These are phyloP conservation scores for Geosmithia morbida DNA, from an alignment of 2,329 filamentous ascomycete species.

Conservation along the genomic window DNA sequence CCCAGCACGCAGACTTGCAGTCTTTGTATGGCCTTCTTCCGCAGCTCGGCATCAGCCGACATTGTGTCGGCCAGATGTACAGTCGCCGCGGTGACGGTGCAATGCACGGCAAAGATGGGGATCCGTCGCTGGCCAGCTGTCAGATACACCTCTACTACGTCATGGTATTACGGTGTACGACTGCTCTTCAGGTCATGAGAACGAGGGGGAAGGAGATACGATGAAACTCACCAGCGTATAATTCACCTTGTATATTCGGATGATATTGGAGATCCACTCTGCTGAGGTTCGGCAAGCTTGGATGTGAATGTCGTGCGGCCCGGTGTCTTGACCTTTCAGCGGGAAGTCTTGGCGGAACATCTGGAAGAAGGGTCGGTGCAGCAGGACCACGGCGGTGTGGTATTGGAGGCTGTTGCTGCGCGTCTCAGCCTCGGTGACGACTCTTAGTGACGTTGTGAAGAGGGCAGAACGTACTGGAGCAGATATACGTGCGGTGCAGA, in stretches of 20 bases:
- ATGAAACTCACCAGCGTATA: slow-evolving; percentile 7
- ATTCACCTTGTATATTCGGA: slow-evolving; percentile 8
- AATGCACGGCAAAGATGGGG: not conserved
- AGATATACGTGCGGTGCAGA: slow-evolving; percentile 8
- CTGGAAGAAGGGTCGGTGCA: slow-evolving; percentile 8
- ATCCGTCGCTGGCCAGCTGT: not conserved
- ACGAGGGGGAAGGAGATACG: too few relatives aligned
- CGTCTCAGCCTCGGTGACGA: too few relatives aligned
- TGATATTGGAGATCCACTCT: slow-evolving; percentile 5
- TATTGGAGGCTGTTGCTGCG: slow-evolving; percentile 8
- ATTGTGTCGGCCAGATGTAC: too few relatives aligned
- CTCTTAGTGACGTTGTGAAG: not conserved
- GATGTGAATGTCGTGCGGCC: slow-evolving; percentile 2
- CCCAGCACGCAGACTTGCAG: too few relatives aligned
- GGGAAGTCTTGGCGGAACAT: not conserved
- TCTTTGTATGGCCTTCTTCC: too few relatives aligned
- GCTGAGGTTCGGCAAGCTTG: slow-evolving; percentile 9
- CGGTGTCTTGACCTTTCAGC: not conserved
- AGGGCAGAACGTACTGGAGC: slow-evolving; percentile 7
- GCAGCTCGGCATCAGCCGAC: too few relatives aligned
- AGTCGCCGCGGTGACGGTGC: too few relatives aligned
- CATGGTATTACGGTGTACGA: too few relatives aligned
- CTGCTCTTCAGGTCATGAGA: too few relatives aligned
- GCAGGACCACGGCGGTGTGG: slow-evolving; percentile 7
- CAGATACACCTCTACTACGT: too few relatives aligned